These are phyloP conservation scores for Porphyrellus cyaneotinctus DNA, from an alignment of 768 basidiomycete genomes.

Conservation along the genomic window DNA sequence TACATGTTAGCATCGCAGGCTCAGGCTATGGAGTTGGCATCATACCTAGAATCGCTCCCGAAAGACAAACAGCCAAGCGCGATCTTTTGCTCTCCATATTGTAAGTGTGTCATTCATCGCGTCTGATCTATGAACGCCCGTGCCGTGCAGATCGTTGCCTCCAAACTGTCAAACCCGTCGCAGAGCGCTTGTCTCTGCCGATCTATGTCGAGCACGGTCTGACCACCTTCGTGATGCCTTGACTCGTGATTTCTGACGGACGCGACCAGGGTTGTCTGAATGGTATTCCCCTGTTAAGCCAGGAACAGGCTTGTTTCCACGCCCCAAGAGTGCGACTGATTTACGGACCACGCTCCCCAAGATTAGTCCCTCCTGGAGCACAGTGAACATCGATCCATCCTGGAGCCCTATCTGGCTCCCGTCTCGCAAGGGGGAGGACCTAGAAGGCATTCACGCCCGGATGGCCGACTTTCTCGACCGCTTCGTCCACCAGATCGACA, in stretches of 20 bases:
- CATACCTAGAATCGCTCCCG: constrained; percentile 60
- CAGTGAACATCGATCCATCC: constrained; percentile 56
- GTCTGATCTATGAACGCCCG: not conserved
- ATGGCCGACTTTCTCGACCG: constrained; percentile 45
- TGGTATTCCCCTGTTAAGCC: constrained; percentile 74
- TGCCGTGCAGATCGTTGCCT: constrained; percentile 69
- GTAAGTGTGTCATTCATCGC: constrained; percentile 37
- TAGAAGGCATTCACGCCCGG: constrained; percentile 60
- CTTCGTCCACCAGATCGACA: constrained; percentile 51
- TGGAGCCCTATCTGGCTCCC: constrained; percentile 68
- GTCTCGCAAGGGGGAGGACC: constrained; percentile 67
- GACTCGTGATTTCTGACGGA: not conserved
- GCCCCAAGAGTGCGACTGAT: constrained; percentile 53
- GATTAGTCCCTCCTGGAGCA: constrained; percentile 62
- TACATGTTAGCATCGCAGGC: constrained; percentile 33
- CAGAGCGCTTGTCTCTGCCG: constrained; percentile 59
- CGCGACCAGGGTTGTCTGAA: constrained; percentile 55
- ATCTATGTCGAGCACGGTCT: constrained; percentile 78
- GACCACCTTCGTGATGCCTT: not conserved
- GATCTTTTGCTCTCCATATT: constrained; percentile 84
- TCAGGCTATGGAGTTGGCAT: constrained; percentile 72
- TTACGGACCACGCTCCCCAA: constrained; percentile 51
- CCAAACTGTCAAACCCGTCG: constrained; percentile 68
- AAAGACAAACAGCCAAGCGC: constrained; percentile 65
- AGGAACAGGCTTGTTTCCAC: constrained; percentile 70